Conservation (phyloP, 257 asterid species). For the Scutellaria galericulata region DNA sequence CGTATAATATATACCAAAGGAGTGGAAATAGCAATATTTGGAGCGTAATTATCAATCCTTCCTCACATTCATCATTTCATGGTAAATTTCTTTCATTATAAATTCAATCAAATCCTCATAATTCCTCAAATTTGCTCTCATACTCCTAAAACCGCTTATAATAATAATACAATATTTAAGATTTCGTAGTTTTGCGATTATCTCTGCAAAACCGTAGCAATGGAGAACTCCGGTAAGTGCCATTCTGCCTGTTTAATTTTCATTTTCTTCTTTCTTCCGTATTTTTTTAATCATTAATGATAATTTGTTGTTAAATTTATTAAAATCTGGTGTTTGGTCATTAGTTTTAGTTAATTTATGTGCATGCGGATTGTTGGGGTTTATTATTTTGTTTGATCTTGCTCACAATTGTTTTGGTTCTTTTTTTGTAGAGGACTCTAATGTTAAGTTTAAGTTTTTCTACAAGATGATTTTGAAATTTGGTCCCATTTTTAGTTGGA, state of each 20-base stretch:
- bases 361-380: constrained; percentile 6
- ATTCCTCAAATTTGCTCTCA: constrained; percentile 29
- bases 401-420: constrained; percentile 5
- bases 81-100: constrained; percentile 14
- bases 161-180: neutral
- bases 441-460: constrained; percentile 3
- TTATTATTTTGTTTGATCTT: constrained; percentile 18
- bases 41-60: constrained; percentile 32
- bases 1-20: neutral
- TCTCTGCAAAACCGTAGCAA: constrained; percentile 29
- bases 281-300: constrained; percentile 17
- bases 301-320: constrained; percentile 9
- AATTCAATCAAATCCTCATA: constrained; percentile 27
- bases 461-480: constrained; percentile 2
- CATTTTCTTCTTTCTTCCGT: neutral
- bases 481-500: neutral
- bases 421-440: constrained; percentile 1
- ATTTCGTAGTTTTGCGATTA: neutral
- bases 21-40: constrained; percentile 34
- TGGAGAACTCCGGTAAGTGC: constrained; percentile 54
- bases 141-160: constrained; percentile 24
- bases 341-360: constrained; percentile 15
- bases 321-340: neutral
- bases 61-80: constrained; percentile 15
- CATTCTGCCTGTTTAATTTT: constrained; percentile 4